A percentile compares a stretch with the other conserved stretches of the same genome.
Conservation (phyloP, 495 filamentous ascomycete species). For the Echria macrotheca region DNA sequence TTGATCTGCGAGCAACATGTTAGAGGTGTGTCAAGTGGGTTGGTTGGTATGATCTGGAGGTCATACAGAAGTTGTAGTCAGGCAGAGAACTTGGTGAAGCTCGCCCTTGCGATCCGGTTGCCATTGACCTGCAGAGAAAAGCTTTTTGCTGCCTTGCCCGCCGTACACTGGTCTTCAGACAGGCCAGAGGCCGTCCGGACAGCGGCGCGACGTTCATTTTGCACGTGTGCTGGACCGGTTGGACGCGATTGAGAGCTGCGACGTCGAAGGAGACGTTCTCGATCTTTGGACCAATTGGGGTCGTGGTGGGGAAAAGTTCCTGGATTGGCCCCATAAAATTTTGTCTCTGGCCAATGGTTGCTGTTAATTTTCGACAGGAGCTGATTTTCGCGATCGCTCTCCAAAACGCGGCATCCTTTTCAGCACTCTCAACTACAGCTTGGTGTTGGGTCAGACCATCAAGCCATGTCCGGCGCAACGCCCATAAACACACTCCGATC, state of each 20-base stretch:
- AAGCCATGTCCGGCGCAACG: slow-evolving; percentile 19
- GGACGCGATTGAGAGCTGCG: slow-evolving; percentile 1
- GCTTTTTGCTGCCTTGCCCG: slow-evolving; percentile 37
- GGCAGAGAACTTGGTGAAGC: slow-evolving; percentile 21
- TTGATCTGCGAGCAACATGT: slow-evolving; percentile 10
- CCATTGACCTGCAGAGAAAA: slow-evolving; percentile 28
- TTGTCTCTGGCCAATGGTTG: slow-evolving; percentile 6
- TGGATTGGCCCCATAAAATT: slow-evolving; percentile 1
- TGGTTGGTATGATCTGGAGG: background rate
- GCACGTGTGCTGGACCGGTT: too few relatives aligned
- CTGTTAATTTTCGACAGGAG: background rate
- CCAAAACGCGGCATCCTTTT: background rate
- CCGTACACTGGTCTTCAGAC: slow-evolving; percentile 56
- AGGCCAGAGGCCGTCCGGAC: slow-evolving; percentile 58
- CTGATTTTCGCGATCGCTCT: background rate
- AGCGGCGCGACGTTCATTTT: slow-evolving; percentile 56
- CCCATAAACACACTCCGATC: slow-evolving; percentile 18
- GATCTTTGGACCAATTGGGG: slow-evolving; percentile 10
- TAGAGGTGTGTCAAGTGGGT: background rate
- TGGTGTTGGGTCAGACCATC: too few relatives aligned
- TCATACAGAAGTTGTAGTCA: slow-evolving; percentile 30
- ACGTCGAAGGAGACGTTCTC: slow-evolving; percentile 11
- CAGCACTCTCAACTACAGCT: background rate
- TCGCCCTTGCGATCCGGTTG: slow-evolving; percentile 22
- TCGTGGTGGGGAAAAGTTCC: slow-evolving; percentile 4